phyloP scores from a whole-genome alignment of 129 eudicot species.

The Logfia minima region DNA sequence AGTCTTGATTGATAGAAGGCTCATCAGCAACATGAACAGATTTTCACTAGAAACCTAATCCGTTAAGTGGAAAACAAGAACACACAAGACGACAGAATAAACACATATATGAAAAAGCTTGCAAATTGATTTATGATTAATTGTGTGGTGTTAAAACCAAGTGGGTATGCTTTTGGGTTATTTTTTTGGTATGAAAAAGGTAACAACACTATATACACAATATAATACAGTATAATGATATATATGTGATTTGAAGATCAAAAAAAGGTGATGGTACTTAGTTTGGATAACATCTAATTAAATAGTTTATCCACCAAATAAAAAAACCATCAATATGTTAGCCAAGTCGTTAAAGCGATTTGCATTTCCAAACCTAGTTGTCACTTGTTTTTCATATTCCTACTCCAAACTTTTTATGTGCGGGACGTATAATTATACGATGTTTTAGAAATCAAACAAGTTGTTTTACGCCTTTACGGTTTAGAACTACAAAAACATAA shows the following conservation, averaged over 20 bases:
- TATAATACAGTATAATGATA: constrained; percentile 16
- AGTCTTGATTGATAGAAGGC: neutral
- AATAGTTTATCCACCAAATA: constrained; percentile 21
- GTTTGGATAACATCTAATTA: constrained; percentile 25
- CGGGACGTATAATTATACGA: constrained; percentile 9
- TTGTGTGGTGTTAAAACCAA: constrained; percentile 22
- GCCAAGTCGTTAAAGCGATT: constrained; percentile 34
- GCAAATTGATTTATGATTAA: constrained; percentile 5
- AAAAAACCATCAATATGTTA: constrained; percentile 30
- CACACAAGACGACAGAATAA: constrained; percentile 14
- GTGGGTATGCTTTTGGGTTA: constrained; percentile 25
- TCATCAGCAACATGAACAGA: neutral
- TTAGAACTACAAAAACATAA: neutral
- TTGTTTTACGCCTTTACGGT: neutral
- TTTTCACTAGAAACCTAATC: neutral
- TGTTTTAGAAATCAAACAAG: constrained; percentile 20
- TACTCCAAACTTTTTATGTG: constrained; percentile 19
- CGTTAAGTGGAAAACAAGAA: neutral
- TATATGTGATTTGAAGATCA: constrained; percentile 24
- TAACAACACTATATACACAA: neutral
- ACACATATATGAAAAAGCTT: neutral
- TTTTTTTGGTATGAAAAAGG: constrained; percentile 26
- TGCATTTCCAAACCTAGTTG: constrained; percentile 23
- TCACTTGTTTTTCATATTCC: constrained; percentile 19
- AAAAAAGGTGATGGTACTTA: constrained; percentile 27